Evolutionary conservation across 768 basidiomycete species (phyloP), one percentile per base, ranked within the genome.

Genomic region (Suillus brevipes): DNA sequence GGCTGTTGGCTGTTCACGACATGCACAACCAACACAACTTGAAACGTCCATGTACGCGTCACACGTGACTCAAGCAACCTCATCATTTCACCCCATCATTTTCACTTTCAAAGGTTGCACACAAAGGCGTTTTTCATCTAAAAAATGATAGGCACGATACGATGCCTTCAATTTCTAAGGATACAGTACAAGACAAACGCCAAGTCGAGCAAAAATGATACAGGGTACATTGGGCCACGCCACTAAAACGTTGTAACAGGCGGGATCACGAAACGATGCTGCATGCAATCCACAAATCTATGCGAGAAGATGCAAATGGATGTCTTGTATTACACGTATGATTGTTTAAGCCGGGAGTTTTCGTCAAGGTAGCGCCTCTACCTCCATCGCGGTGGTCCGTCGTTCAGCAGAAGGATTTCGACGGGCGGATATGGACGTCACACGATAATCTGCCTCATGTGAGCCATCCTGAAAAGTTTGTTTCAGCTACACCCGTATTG

Each of bases 31-130:
- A 34, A 64, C 68, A 72, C 53, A 55, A n/a, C n/a, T n/a, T n/a
- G n/a, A n/a, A 55, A 70, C 66, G 72, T 70, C 69, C 67, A 66
- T 67, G 70, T 69, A 55, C 76, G 77, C 74, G 72, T 3, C 16
- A 55, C 75, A 76, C 75, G 75, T 76, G 75, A 76, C 73, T 42
- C 20, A 1, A 10, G 23, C 57, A 40, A 55, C 38, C 14, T 58
- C 57, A 20, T 2, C 38, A 42, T 59, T 18, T 40, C 25, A 14
- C 38, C 23, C 38, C 23, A 38, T 58, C 57, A 58, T 18, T 12
- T 40, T 40, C 38, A 52, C 25, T 52, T 28, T 28, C 16, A 52
- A 52, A 55, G 31, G 31, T 34, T 12, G 31, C 20, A 55, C 49
- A 50, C 47, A 50, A 50, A 59, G 25, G 25, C 18, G 58, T 59